phyloP scores from a whole-genome alignment of 2,329 filamentous ascomycete species.

The Pseudopyricularia cyperi region DNA sequence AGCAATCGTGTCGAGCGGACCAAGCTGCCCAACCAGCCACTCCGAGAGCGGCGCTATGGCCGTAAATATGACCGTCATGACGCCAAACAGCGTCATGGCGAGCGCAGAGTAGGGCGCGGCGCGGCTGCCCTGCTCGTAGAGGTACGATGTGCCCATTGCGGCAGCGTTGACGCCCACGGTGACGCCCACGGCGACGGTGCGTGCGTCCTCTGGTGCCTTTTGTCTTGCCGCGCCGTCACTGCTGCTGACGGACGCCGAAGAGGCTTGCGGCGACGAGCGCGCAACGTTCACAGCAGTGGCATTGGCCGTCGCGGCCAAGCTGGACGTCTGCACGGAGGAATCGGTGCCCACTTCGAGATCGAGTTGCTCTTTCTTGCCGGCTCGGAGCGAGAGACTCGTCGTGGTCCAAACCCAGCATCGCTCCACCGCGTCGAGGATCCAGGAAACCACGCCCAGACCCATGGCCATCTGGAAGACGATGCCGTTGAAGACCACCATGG shows the following conservation, averaged over 20 bases:
- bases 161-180: conserved; percentile 45
- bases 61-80: conserved; percentile 41
- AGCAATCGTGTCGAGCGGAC: neutral
- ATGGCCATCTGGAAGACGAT: conserved; percentile 24
- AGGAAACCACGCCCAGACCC: conserved; percentile 14
- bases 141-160: conserved; percentile 44
- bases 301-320: neutral
- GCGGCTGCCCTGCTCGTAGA: conserved; percentile 38
- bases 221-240: neutral
- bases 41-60: conserved; percentile 30
- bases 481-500: conserved; percentile 37
- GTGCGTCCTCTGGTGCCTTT: conserved; percentile 14
- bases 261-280: neutral
- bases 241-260: neutral
- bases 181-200: conserved; percentile 34
- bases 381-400: neutral
- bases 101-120: conserved; percentile 43
- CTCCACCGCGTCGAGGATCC: neutral
- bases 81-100: conserved; percentile 43
- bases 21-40: conserved; percentile 21
- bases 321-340: neutral
- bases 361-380: neutral
- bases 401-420: neutral
- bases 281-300: neutral
- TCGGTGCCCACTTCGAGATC: neutral